Evolutionary conservation across 192 early-diverging fungal species (phyloP).

Genomic region (Coemansia sp.): DNA sequence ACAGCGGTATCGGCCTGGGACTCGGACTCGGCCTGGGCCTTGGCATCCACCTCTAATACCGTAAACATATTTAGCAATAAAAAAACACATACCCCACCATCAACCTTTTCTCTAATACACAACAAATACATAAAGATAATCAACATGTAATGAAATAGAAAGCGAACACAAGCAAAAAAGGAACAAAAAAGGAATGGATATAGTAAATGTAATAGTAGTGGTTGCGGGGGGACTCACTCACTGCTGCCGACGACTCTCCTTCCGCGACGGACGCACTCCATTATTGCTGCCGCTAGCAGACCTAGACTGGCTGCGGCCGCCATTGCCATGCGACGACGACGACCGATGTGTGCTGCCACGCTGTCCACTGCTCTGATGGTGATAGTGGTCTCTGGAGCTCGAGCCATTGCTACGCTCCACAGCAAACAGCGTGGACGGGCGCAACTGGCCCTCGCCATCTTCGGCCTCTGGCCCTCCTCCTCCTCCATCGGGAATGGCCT

Average conservation of each 20-base stretch:
- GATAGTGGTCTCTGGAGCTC: constrained; percentile 2
- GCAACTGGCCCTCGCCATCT: background rate
- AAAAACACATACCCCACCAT: no score
- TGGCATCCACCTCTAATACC: constrained; percentile 25
- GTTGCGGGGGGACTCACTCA: constrained; percentile 12
- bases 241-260: constrained; percentile 44
- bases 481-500: constrained; percentile 12
- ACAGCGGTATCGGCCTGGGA: constrained; percentile 10
- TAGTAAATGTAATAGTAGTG: no score
- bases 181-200: background rate
- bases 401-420: background rate
- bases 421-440: background rate
- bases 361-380: constrained; percentile 11
- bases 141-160: background rate
- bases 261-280: constrained; percentile 39
- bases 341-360: constrained; percentile 6
- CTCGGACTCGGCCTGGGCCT: constrained; percentile 20
- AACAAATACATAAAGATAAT: background rate
- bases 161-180: constrained; percentile 7
- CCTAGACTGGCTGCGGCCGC: constrained; percentile 24
- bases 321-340: constrained; percentile 25
- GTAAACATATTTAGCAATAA: no score
- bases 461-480: background rate
- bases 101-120: no score
- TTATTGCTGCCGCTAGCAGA: constrained; percentile 11